Conservation (phyloP, 495 filamentous ascomycete species). For the Trichocladium uniseriatum region DNA sequence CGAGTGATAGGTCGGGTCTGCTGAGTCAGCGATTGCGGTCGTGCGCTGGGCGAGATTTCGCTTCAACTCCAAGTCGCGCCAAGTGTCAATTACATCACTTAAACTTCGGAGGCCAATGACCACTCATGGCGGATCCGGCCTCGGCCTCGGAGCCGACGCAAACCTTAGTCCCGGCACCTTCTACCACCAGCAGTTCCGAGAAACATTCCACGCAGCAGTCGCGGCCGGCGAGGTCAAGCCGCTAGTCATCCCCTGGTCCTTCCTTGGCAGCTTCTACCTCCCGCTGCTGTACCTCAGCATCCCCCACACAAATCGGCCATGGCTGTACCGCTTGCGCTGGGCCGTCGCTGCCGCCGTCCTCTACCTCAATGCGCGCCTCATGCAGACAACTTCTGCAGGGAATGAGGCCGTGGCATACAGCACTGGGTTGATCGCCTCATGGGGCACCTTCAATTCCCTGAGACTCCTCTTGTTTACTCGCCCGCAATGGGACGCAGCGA, state of each 20-base stretch:
- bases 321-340: slow-evolving; percentile 43
- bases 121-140: neutral
- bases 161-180: slow-evolving; percentile 8
- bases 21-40: too few species aligned
- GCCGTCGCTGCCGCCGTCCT: slow-evolving; percentile 40
- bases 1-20: too few species aligned
- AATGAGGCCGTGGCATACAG: slow-evolving; percentile 56
- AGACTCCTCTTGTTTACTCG: slow-evolving; percentile 55
- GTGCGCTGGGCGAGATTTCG: too few species aligned
- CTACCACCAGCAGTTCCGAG: neutral
- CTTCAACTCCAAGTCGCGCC: too few species aligned
- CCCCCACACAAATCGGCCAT: slow-evolving; percentile 43
- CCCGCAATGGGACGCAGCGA: slow-evolving; percentile 55
- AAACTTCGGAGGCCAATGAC: too few species aligned
- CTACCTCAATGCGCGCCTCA: slow-evolving; percentile 30
- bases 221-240: slow-evolving; percentile 35
- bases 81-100: too few species aligned
- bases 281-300: slow-evolving; percentile 49
- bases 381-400: slow-evolving; percentile 42
- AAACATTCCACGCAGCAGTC: slow-evolving; percentile 9
- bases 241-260: slow-evolving; percentile 47
- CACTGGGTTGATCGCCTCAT: slow-evolving; percentile 55
- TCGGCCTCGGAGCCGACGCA: neutral
- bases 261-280: slow-evolving; percentile 40
- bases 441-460: slow-evolving; percentile 56